Evolutionary conservation across 2,329 filamentous ascomycete species (phyloP), one percentile per base, ranked within the genome.

Genomic region (Fusarium agapanthi): DNA sequence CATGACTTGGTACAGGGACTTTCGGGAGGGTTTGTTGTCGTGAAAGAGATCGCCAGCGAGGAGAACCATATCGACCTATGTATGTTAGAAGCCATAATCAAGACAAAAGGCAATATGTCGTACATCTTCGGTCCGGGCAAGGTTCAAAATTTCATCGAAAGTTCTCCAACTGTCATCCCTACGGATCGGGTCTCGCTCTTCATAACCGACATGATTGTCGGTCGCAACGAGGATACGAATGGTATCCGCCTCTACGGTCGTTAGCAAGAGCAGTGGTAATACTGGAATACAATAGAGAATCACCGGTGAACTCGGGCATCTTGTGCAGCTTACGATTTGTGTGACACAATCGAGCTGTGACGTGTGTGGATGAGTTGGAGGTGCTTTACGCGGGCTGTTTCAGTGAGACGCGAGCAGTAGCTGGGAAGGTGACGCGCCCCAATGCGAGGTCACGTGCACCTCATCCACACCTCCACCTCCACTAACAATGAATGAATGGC

Each of bases 1-100:
- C 94, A 98, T 98, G 69, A 99, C 96, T 80, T 99, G 94, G 80
- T 96, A 98, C 89, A 99, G 93, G 34, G 95, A 92, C 79, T 98
- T 97, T 67, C 96, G 90, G 12, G 95, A 98, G 7, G 96, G 97
- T 78, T 97, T 97, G 82, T 99, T 99, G 76, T 99, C 95, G 80
- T 99, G 97, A 80, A 99, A 99, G 3, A 99, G 88, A 80, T 99
- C 96, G 51, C 96, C 96, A 6, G 92, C 95, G 9, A 99, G 90
- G 5, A 99, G 87, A 1, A 99, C 93, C 96, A 99, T 98, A 82
- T 99, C 96, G 73, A 99, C 89, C 88, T 91, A 44, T 67, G 13
- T 12, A 50, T 5, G 30, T 56, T 32, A 61, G 57, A 35, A 34
- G 7, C 2, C 12, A 20, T 7, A 12, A 15, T 35, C 5, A 12